A percentile compares a stretch with the other conserved stretches of the same genome.
These are phyloP conservation scores for Lactarius sp. DNA, from an alignment of 768 basidiomycete species.

Conservation along the genomic window DNA sequence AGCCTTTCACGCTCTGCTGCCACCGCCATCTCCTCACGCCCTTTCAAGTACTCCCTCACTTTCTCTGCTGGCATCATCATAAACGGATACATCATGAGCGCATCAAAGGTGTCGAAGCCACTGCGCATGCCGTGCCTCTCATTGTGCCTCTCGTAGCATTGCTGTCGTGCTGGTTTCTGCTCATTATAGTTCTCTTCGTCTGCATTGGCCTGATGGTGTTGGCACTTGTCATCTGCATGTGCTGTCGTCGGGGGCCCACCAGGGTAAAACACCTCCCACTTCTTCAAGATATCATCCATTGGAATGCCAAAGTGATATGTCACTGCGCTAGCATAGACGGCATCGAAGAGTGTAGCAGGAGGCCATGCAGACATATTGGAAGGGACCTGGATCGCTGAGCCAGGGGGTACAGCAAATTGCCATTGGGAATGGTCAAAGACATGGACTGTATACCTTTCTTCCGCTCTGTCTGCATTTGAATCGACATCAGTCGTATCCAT, in stretches of 20 bases:
- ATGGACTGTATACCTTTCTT: neutral
- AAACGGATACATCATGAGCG: neutral
- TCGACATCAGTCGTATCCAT: neutral
- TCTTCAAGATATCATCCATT: too few species aligned
- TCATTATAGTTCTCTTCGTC: neutral
- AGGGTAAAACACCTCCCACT: too few species aligned
- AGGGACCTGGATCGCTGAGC: neutral
- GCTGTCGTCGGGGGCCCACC: too few species aligned
- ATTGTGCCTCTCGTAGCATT: neutral
- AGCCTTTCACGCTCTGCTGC: neutral
- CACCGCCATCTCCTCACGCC: neutral
- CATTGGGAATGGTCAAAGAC: neutral
- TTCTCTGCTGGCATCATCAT: neutral
- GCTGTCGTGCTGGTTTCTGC: neutral
- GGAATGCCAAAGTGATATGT: neutral
- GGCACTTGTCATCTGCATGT: too few species aligned
- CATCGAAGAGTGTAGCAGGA: neutral
- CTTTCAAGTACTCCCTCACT: neutral
- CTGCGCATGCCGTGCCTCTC: neutral
- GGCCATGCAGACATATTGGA: neutral
- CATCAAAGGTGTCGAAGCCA: neutral
- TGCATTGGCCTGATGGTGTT: neutral
- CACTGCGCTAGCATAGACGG: neutral
- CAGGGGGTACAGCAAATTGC: too few species aligned
- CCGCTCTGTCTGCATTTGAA: neutral